A percentile compares a stretch with the other conserved stretches of the same genome.
These are phyloP conservation scores for Neotropicomus parvogracilis DNA, from an alignment of 1,284 basidiomycete genomes.

Conservation along the genomic window DNA sequence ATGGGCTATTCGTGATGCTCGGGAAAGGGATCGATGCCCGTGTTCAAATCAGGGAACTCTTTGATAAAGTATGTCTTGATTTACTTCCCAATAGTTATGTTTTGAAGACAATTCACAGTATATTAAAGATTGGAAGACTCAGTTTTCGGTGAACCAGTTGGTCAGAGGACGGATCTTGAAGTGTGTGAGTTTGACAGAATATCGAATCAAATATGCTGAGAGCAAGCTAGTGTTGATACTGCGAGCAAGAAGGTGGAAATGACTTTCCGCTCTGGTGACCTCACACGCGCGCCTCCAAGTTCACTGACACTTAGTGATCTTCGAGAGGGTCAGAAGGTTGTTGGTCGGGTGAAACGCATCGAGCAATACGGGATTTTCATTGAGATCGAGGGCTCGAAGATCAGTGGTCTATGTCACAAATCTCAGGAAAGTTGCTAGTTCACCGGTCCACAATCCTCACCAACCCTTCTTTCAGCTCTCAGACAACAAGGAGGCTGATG, in stretches of 20 bases:
- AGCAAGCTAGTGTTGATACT: slow-evolving; percentile 55
- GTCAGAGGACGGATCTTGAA: slow-evolving; percentile 83
- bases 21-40: slow-evolving; percentile 83
- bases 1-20: slow-evolving; percentile 89
- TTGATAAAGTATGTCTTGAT: slow-evolving; percentile 65
- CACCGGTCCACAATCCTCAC: neutral
- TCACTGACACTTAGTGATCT: slow-evolving; percentile 56
- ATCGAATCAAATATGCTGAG: slow-evolving; percentile 14
- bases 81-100: neutral
- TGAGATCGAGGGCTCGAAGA: slow-evolving; percentile 75
- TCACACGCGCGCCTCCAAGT: slow-evolving; percentile 42
- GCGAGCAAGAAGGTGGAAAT: slow-evolving; percentile 81
- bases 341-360: slow-evolving; percentile 71
- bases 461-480: slow-evolving; percentile 55
- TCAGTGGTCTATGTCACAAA: slow-evolving; percentile 93
- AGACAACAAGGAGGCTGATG: slow-evolving; percentile 80
- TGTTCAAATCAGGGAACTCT: slow-evolving; percentile 91
- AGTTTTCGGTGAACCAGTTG: slow-evolving; percentile 79
- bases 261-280: slow-evolving; percentile 68
- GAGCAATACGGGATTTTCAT: slow-evolving; percentile 93
- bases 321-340: slow-evolving; percentile 70
- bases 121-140: slow-evolving; percentile 91
- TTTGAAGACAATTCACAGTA: slow-evolving; percentile 49
- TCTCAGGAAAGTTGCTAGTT: slow-evolving; percentile 58
- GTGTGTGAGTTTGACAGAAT: slow-evolving; percentile 38